Conservation (phyloP, 2,329 filamentous ascomycete species). For the Fusarium sp. region DNA sequence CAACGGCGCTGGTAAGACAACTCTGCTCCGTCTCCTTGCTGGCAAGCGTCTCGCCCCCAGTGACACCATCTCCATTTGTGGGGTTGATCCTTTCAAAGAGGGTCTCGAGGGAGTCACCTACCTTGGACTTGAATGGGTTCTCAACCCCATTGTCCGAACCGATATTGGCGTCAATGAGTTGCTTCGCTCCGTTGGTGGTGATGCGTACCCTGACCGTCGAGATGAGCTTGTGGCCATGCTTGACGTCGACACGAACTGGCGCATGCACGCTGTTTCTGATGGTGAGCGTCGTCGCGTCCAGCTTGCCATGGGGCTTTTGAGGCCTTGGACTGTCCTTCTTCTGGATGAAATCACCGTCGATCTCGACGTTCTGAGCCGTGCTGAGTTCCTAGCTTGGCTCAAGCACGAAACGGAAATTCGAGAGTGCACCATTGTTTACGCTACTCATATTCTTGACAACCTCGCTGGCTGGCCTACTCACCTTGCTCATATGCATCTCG, state of each 20-base stretch:
- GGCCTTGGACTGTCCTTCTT: conserved; percentile 91
- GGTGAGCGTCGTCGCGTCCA: conserved; percentile 93
- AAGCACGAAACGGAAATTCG: conserved; percentile 86
- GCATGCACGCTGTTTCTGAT: conserved; percentile 95
- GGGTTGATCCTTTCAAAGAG: conserved; percentile 91
- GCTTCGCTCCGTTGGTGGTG: conserved; percentile 85
- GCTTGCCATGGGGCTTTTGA: conserved; percentile 92
- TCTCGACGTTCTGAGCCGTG: conserved; percentile 86
- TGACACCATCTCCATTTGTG: conserved; percentile 80
- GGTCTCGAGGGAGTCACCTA: conserved; percentile 95
- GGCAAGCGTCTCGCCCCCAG: conserved; percentile 92
- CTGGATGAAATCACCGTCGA: conserved; percentile 98
- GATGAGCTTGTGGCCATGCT: conserved; percentile 90
- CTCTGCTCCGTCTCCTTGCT: conserved; percentile 90
- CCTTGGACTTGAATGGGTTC: conserved; percentile 96
- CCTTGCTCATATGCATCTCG: conserved; percentile 94
- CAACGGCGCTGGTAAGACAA: conserved; percentile 98
- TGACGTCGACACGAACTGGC: conserved; percentile 92
- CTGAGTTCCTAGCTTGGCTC: conserved; percentile 87
- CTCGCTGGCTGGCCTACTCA: conserved; percentile 95
- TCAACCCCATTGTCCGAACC: conserved; percentile 94
- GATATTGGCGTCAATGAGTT: conserved; percentile 94
- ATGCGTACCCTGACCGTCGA: conserved; percentile 82
- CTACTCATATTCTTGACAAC: conserved; percentile 97
- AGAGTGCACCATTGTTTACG: conserved; percentile 93